Evolutionary conservation across 2,329 filamentous ascomycete genomes (phyloP).

Genomic region (Xylariomycetidae sp.): DNA sequence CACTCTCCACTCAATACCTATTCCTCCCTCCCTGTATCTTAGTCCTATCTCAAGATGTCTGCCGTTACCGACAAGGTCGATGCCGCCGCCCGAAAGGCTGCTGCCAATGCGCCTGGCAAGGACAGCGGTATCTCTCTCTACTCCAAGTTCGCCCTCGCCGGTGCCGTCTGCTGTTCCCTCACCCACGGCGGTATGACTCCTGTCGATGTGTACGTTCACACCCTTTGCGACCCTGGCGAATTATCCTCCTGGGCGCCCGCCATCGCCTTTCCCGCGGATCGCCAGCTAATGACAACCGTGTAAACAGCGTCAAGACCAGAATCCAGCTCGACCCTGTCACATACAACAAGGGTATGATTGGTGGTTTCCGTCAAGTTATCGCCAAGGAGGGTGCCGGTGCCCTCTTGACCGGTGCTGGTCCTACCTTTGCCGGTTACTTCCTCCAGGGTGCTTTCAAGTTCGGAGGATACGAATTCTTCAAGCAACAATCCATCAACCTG

Average conservation of each 20-base stretch:
- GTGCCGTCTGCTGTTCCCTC: conserved; percentile 95
- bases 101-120: conserved; percentile 1
- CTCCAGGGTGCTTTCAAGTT: conserved; percentile 78
- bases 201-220: conserved; percentile 89
- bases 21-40: conserved; percentile 5
- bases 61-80: conserved; percentile 19
- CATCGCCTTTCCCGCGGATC: neutral
- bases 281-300: conserved; percentile 1
- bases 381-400: conserved; percentile 66
- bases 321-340: conserved; percentile 73
- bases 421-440: conserved; percentile 73
- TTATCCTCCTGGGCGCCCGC: neutral
- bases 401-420: conserved; percentile 66
- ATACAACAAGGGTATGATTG: conserved; percentile 71
- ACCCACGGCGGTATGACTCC: conserved; percentile 96
- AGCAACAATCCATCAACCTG: conserved; percentile 68
- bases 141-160: conserved; percentile 93
- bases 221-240: conserved; percentile 3
- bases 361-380: conserved; percentile 68
- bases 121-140: conserved; percentile 55
- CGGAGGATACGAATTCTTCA: conserved; percentile 79
- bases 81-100: conserved; percentile 12
- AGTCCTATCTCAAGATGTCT: conserved; percentile 17
- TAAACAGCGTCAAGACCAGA: conserved; percentile 67
- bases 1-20: conserved; percentile 21